Evolutionary conservation across 1,139 yeast genomes (phyloP), one percentile per base, ranked within the genome.

Genomic region (Sugiyamaella grinbergsii): DNA sequence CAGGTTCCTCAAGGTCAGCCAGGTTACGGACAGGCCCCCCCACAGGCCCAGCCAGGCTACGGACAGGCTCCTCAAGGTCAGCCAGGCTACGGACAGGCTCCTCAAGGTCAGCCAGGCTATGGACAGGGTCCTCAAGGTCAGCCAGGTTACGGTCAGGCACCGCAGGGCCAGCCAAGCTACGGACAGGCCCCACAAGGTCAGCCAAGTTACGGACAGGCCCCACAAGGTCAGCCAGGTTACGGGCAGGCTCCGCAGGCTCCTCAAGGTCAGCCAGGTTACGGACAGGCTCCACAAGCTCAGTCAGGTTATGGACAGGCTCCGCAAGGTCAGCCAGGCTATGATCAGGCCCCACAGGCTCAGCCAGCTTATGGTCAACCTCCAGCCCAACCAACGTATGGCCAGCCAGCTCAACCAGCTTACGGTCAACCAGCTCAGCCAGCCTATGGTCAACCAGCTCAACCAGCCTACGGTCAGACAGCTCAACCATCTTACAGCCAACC

Each of bases 371-470:
- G 51, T 23, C 54, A 53, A n/a, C 42, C 18, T 22, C 51, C 58
- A 11, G 46, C 47, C 10, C 40, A 28, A 19, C 49, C 41, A 20
- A 26, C 40, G 10, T 46, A 51, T 37, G 44, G 22, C 7, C 54
- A 28, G 34, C 46, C 51, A 31, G 42, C 36, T 20, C 45, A 41
- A 18, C 47, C 47, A 33, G 33, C 54, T 20, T 19, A 41, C 28
- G 40, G 51, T n/a, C 26, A 45, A 8, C 47, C 46, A 7, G 40
- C 45, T 5, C 49, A 29, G 16, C 47, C 29, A 22, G 39, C 13
- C 28, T 48, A 37, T 47, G 61, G 39, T 10, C 66, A 24, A 62
- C 54, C 53, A 4, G 58, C 60, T 18, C 56, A 39, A 24, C 41
- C 54, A 56, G 39, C 15, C 45, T 50, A 5, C 54, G n/a, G n/a